Evolutionary conservation across 768 basidiomycete species (phyloP).

Genomic region (Rhodotorula toruloides): DNA sequence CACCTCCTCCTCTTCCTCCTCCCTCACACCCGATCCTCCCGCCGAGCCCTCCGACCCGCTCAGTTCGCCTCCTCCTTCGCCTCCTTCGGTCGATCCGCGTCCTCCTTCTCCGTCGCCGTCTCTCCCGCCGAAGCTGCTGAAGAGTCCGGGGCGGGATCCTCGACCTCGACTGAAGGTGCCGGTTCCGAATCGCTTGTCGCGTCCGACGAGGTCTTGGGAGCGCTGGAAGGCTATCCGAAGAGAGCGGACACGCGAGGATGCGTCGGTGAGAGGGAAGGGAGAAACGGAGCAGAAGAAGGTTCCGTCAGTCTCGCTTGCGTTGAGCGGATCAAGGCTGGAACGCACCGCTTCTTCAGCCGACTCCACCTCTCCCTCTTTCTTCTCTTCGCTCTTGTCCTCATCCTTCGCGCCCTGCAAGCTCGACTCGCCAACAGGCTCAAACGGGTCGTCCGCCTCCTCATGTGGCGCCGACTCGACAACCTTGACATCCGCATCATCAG

Average conservation of each 20-base stretch:
- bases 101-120: not conserved
- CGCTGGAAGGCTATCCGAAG: not conserved
- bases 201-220: no score
- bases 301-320: not conserved
- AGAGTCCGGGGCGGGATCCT: not conserved
- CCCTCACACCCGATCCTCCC: conserved; percentile 26
- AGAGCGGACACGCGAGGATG: not conserved
- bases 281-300: no score
- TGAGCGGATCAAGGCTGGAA: not conserved
- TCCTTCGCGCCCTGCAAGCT: not conserved
- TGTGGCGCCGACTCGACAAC: not conserved
- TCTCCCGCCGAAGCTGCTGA: not conserved
- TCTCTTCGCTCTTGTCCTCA: conserved; percentile 51
- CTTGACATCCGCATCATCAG: not conserved
- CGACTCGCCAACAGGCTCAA: not conserved
- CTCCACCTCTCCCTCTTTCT: conserved; percentile 42
- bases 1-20: conserved; percentile 27
- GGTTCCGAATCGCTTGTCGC: not conserved
- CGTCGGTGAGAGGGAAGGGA: not conserved
- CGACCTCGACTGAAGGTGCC: not conserved
- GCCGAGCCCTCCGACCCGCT: not conserved
- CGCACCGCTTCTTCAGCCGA: conserved; percentile 18
- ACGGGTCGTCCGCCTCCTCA: not conserved
- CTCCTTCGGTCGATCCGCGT: not conserved
- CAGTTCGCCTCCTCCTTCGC: not conserved